Base-by-base conservation (phyloP, 441 rosid genomes). In the Melastoma candidum region DNA sequence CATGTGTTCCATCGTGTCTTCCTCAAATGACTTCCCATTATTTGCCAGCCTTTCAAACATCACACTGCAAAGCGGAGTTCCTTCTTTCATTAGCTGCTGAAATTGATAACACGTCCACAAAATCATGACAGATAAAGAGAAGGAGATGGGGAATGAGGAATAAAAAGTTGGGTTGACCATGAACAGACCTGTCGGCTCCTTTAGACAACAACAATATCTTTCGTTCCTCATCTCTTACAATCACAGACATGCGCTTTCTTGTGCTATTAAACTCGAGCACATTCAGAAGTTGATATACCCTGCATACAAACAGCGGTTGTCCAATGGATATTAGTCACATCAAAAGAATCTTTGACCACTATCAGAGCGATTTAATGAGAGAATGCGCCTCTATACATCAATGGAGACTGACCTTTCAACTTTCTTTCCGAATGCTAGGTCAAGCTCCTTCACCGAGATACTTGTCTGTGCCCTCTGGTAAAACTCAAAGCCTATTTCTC, bases 191-290 rank as follows among this genome's bases (percentile, higher is more conserved):
- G 50, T 59, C 63, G 13, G 63, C 51, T 0, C 63, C 63, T 59
- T 59, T 59, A 26, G 56, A 49, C 14, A 59, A 10, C 26, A 59
- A 0, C 13, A 59, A 0, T 26, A 59, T 46, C 43, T 51, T 59
- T 45, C 51, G 56, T 43, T 59, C 0, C 25, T 51, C 4, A 0
- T 59, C 10, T 43, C 46, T 59, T n/a, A 59, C 57, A 5, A 59
- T 32, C 29, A 59, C 63, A 27, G 63, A 59, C 63, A 59, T 59
- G 3, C 63, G 53, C 63, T 59, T 59, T 29, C 63, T 59, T 11
- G 1, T 44, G 46, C 6, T 29, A 49, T 46, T 51, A 45, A 59
- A 59, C 52, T 59, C 63, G 12, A 59, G 22, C 27, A 59, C 63
- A 44, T 59, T 49, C 46, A 59, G 53, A 26, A 59, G 11, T 12